These are phyloP conservation scores for Thinopyrum elongatum DNA, from an alignment of 176 grass and related monocot species.

Conservation along the genomic window DNA sequence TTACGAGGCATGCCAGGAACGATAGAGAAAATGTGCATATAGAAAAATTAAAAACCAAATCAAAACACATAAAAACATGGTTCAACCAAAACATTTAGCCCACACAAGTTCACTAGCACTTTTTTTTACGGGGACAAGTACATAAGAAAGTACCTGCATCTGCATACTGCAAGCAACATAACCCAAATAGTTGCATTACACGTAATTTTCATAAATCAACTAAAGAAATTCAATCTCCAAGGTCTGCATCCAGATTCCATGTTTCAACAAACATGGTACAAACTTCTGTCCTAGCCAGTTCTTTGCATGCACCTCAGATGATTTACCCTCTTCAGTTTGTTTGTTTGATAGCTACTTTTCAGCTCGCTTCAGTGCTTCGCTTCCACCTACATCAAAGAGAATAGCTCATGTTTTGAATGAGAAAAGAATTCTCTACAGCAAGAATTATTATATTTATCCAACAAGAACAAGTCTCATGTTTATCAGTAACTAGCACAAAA, in stretches of 20 bases:
- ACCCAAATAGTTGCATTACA: slow-evolving; percentile 6
- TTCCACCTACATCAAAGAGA: slow-evolving; percentile 3
- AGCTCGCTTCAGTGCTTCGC: slow-evolving; percentile 12
- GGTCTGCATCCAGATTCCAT: not conserved
- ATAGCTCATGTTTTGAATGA: slow-evolving; percentile 11
- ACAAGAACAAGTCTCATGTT: slow-evolving; percentile 17
- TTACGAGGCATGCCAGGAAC: not conserved
- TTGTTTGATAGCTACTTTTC: slow-evolving; percentile 14
- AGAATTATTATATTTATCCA: not conserved
- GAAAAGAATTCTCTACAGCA: not conserved
- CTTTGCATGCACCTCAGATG: not conserved
- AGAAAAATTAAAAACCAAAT: not conserved
- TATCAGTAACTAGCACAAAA: slow-evolving; percentile 21
- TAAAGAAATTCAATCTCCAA: slow-evolving; percentile 18
- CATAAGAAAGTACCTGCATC: not conserved
- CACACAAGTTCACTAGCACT: not conserved
- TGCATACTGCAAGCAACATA: slow-evolving; percentile 15
- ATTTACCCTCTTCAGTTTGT: slow-evolving; percentile 8
- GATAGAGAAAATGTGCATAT: not conserved
- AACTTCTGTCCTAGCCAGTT: slow-evolving; percentile 17
- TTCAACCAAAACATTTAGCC: slow-evolving; percentile 1
- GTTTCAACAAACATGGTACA: not conserved
- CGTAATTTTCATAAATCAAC: slow-evolving; percentile 3
- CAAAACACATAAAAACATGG: not conserved
- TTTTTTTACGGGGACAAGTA: not conserved